These are phyloP conservation scores for Arthrobotrys entomopaga DNA, from an alignment of 2,329 filamentous ascomycete species.

Conservation along the genomic window DNA sequence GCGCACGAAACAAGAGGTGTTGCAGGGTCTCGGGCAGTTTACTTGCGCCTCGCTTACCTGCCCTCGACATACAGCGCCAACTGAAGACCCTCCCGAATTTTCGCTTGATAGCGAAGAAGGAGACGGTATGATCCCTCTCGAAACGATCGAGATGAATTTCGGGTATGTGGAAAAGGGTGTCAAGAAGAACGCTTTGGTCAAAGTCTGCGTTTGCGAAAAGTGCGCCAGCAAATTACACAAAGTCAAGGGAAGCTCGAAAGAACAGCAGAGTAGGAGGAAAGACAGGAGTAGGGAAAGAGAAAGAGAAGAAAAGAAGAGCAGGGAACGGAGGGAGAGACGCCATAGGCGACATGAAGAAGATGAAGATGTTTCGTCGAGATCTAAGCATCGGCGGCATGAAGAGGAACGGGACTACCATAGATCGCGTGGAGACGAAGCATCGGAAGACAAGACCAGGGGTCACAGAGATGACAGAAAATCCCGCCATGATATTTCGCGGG, in stretches of 20 bases:
- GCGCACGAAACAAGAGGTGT: slow-evolving; percentile 59
- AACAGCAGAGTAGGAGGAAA: slow-evolving; percentile 30
- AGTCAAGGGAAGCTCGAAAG: slow-evolving; percentile 46
- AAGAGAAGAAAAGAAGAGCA: slow-evolving; percentile 21
- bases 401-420: slow-evolving; percentile 5
- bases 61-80: slow-evolving; percentile 50
- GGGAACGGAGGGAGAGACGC: slow-evolving; percentile 2
- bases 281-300: slow-evolving; percentile 25
- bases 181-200: slow-evolving; percentile 59
- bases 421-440: not conserved
- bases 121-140: slow-evolving; percentile 23
- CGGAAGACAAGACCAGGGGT: slow-evolving; percentile 4
- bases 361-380: slow-evolving; percentile 15
- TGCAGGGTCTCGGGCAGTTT: slow-evolving; percentile 58
- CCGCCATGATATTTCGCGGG: not conserved
- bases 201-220: slow-evolving; percentile 57
- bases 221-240: slow-evolving; percentile 56
- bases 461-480: slow-evolving; percentile 10
- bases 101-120: slow-evolving; percentile 29
- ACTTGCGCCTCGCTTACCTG: slow-evolving; percentile 58
- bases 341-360: slow-evolving; percentile 18
- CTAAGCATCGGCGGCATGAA: slow-evolving; percentile 14
- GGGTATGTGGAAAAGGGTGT: slow-evolving; percentile 57
- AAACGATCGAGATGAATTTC: slow-evolving; percentile 58
- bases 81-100: slow-evolving; percentile 45